Evolutionary conservation across 1,139 yeast genomes (phyloP), one percentile per base, ranked within the genome.

Genomic region (Nadsonia commutata): DNA sequence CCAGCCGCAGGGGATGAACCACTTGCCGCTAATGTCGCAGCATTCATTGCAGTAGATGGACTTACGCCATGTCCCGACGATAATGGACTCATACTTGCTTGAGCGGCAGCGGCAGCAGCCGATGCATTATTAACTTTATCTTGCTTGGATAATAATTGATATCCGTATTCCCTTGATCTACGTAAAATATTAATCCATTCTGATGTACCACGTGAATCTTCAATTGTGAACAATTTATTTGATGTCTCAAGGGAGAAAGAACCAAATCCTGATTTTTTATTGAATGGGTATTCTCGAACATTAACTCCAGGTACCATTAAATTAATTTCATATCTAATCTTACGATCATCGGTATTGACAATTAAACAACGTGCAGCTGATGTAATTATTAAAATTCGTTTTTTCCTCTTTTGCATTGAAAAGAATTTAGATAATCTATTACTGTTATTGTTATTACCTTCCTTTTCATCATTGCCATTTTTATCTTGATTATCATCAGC

Each of bases 311-410:
- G 62, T 21, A 54, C 53, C 20, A 58, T 58, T 5, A 62, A 45
- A 6, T 57, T 60, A 7, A 60, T 49, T 47, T 63, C 67, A 31
- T 51, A 45, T 16, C 58, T 54, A n/a, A 60, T 43, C 39, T 53
- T 52, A 40, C 52, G 54, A 39, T 60, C 63, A 23, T 60, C 63
- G 23, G 44, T 47, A 13, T 54, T 52, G 4, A 56, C 47, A 13
- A 57, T 43, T 18, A 64, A 48, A 43, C 63, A 46, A 11, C 68
- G 53, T 19, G 64, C 67, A 18, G 52, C 50, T 2, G 64, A 57
- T 3, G 68, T 64, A 18, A 63, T 52, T 18, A 63, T 44, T 22
- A 62, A 51, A 5, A 48, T 50, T 18, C 65, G 56, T 37, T 54
- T 51, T 52, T 60, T 62, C 40, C 54, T 52, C 40, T 57, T 52